Evolutionary conservation across 495 filamentous ascomycete genomes (phyloP).

Genomic region (Podospora sp.): DNA sequence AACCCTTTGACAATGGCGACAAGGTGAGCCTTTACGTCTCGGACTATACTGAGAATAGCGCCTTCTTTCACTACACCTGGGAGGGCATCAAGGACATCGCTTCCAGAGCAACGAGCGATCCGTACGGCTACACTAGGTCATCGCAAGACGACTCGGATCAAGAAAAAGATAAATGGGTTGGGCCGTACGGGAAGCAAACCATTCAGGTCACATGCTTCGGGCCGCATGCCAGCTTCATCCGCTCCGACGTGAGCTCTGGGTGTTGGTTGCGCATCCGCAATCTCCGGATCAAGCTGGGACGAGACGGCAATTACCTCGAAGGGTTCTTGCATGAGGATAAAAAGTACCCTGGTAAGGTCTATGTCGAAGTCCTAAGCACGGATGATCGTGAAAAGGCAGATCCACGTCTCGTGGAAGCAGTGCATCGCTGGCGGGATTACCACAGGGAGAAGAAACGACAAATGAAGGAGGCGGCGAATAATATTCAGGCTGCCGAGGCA

Average conservation of each 20-base stretch:
- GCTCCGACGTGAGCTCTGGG: constrained; percentile 56
- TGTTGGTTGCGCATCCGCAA: constrained; percentile 70
- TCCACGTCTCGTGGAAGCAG: constrained; percentile 60
- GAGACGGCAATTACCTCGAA: constrained; percentile 61
- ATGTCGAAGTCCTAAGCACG: constrained; percentile 46
- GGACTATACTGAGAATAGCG: constrained; percentile 76
- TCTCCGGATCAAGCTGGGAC: constrained; percentile 66
- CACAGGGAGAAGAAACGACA: constrained; percentile 54
- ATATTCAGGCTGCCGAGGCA: constrained; percentile 29
- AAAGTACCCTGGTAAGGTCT: constrained; percentile 51
- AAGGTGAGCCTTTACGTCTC: constrained; percentile 72
- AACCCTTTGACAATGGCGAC: constrained; percentile 52
- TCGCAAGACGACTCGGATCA: constrained; percentile 4
- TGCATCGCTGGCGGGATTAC: constrained; percentile 65
- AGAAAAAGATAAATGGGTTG: constrained; percentile 57
- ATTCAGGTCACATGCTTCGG: constrained; percentile 74
- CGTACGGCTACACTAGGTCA: constrained; percentile 36
- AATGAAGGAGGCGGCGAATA: constrained; percentile 49
- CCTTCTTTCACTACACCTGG: constrained; percentile 61
- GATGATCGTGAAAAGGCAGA: constrained; percentile 46
- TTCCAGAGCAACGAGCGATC: constrained; percentile 31
- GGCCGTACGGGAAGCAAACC: constrained; percentile 74
- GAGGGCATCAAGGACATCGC: constrained; percentile 38
- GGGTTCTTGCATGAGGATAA: constrained; percentile 70
- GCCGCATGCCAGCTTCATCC: constrained; percentile 63